A percentile compares a stretch with the other conserved stretches of the same genome.
phyloP scores from a whole-genome alignment of 2,329 filamentous ascomycete species.

The Aspergillus sp. region DNA sequence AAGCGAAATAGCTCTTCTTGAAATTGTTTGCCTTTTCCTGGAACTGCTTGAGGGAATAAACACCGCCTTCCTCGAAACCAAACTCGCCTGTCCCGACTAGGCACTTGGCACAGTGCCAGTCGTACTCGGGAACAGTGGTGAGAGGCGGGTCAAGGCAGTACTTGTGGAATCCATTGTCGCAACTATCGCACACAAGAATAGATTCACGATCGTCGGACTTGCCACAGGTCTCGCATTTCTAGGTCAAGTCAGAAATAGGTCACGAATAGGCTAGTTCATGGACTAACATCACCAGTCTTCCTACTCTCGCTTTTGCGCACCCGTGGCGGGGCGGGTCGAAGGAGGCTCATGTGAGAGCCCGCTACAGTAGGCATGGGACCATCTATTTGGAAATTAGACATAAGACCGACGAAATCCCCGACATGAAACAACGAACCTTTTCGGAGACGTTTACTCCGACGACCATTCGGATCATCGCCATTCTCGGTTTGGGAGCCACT shows the following conservation, averaged over 20 bases:
- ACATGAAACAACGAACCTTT: constrained; percentile 59
- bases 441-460: constrained; percentile 89
- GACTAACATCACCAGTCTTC: constrained; percentile 57
- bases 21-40: constrained; percentile 95
- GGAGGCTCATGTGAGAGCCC: constrained; percentile 94
- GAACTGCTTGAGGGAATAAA: constrained; percentile 94
- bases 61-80: constrained; percentile 92
- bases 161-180: constrained; percentile 84
- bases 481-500: constrained; percentile 44
- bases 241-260: constrained; percentile 13
- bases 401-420: neutral
- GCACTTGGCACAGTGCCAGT: constrained; percentile 96
- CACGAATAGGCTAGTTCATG: neutral
- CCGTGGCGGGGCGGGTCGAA: constrained; percentile 71
- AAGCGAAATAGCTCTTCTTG: constrained; percentile 89
- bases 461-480: constrained; percentile 65
- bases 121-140: constrained; percentile 72
- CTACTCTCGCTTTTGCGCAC: constrained; percentile 55
- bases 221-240: constrained; percentile 85
- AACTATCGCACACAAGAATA: constrained; percentile 84
- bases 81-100: constrained; percentile 95
- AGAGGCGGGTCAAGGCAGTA: constrained; percentile 85
- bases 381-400: constrained; percentile 33
- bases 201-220: constrained; percentile 70
- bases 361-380: constrained; percentile 72